These are phyloP conservation scores for Pilobolus umbonatus DNA, from an alignment of 192 early-diverging fungal species.

Conservation along the genomic window DNA sequence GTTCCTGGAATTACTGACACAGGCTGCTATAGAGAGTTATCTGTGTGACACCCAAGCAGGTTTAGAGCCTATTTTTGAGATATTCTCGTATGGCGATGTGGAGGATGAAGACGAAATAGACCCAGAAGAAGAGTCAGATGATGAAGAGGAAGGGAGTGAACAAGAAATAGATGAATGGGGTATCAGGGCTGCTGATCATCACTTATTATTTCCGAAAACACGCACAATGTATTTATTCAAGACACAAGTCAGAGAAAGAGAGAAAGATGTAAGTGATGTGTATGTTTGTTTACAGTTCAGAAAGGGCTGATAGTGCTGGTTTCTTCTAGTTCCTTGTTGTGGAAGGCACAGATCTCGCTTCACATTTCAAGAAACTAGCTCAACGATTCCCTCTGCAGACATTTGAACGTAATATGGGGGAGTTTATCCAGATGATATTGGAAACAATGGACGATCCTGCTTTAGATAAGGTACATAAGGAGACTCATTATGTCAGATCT, in stretches of 20 bases:
- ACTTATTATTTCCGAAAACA: slow-evolving; percentile 42
- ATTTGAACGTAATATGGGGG: slow-evolving; percentile 47
- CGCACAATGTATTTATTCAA: slow-evolving; percentile 34
- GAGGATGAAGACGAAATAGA: slow-evolving; percentile 15
- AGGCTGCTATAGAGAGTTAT: slow-evolving; percentile 49
- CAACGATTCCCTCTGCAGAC: slow-evolving; percentile 38
- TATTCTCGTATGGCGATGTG: slow-evolving; percentile 1
- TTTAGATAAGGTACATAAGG: slow-evolving; percentile 37
- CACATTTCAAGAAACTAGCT: slow-evolving; percentile 39
- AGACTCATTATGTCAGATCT: too few relatives aligned
- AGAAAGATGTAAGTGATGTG: slow-evolving; percentile 3
- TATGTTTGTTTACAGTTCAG: not conserved
- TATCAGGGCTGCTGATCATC: slow-evolving; percentile 42
- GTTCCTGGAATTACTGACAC: slow-evolving; percentile 51
- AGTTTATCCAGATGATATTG: slow-evolving; percentile 40
- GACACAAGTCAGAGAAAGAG: slow-evolving; percentile 6
- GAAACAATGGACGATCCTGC: slow-evolving; percentile 41
- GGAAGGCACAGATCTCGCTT: not conserved
- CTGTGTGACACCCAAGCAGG: slow-evolving; percentile 39
- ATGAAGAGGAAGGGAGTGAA: slow-evolving; percentile 3
- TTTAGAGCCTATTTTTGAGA: slow-evolving; percentile 1
- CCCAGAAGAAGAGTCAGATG: not conserved
- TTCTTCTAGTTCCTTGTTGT: too few relatives aligned
- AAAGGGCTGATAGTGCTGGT: too few relatives aligned
- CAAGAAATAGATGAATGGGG: slow-evolving; percentile 23